Percentiles rank a stretch among this genome's conserved stretches.
phyloP scores from a whole-genome alignment of 2,329 filamentous ascomycete genomes.

The Calonectria honghensis region DNA sequence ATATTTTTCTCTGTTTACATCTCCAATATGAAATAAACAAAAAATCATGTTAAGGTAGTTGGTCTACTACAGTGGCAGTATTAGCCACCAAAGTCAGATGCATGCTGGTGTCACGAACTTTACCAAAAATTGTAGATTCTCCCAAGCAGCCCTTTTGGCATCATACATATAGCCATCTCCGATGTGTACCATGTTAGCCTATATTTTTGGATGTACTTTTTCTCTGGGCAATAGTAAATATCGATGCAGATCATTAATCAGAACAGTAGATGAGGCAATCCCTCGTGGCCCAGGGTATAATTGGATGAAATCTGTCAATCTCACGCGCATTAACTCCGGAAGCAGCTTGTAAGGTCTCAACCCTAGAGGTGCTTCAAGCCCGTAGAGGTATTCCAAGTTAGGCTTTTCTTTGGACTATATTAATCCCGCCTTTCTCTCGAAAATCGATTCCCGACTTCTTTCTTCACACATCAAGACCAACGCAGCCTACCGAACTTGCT shows the following conservation, averaged over 20 bases:
- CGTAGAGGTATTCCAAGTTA: too few species aligned
- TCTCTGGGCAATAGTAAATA: too few species aligned
- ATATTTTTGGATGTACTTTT: too few species aligned
- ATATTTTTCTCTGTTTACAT: not conserved
- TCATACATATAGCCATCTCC: not conserved
- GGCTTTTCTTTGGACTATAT: not conserved
- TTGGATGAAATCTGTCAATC: too few species aligned
- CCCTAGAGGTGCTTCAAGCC: too few species aligned
- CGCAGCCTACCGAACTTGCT: not conserved
- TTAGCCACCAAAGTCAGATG: not conserved
- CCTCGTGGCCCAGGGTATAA: too few species aligned
- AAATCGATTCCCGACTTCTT: not conserved
- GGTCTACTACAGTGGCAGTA: not conserved
- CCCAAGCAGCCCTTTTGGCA: not conserved
- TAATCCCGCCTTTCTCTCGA: not conserved
- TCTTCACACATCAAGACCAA: not conserved
- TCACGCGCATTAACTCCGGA: too few species aligned
- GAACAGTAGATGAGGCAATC: too few species aligned
- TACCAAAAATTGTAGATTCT: not conserved
- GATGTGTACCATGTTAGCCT: not conserved
- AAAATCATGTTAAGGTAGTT: not conserved
- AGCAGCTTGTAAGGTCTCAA: too few species aligned
- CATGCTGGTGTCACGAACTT: not conserved
- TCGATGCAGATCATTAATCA: too few species aligned
- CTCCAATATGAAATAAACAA: not conserved